phyloP scores from a whole-genome alignment of 768 basidiomycete species.

The Gelatoporia subvermispora region DNA sequence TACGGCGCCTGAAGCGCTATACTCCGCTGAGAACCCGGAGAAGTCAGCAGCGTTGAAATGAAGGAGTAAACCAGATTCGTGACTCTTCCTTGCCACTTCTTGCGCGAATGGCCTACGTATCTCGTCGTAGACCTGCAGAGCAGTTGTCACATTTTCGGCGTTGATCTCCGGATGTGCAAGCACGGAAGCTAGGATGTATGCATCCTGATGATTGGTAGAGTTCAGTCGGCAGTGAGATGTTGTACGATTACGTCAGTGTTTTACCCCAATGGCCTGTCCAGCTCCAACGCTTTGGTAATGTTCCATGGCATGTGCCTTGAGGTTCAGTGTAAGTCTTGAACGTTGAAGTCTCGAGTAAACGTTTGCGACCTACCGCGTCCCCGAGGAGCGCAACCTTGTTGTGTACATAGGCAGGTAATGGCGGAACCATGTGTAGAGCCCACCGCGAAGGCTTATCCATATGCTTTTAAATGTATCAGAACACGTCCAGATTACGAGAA shows the following conservation, averaged over 20 bases:
- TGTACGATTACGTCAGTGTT: background rate
- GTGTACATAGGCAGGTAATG: constrained; percentile 19
- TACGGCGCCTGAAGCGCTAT: constrained; percentile 2
- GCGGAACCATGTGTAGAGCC: constrained; percentile 16
- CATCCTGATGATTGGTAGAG: constrained; percentile 19
- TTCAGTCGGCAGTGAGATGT: background rate
- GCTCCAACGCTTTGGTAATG: constrained; percentile 46
- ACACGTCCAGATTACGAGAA: background rate
- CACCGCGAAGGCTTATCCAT: constrained; percentile 14
- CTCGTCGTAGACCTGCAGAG: constrained; percentile 28
- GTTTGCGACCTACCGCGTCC: constrained; percentile 21
- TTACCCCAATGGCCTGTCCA: constrained; percentile 45
- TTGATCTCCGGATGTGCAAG: constrained; percentile 21
- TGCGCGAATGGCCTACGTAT: constrained; percentile 28
- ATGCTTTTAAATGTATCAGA: constrained; percentile 1
- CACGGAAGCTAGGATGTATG: constrained; percentile 25
- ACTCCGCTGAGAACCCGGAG: constrained; percentile 3
- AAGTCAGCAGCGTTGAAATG: constrained; percentile 10
- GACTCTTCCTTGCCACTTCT: constrained; percentile 14
- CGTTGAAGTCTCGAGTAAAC: too few relatives aligned
- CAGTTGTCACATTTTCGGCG: constrained; percentile 18
- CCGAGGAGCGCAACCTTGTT: constrained; percentile 23
- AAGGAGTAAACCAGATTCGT: constrained; percentile 21
- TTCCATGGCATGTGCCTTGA: constrained; percentile 42
- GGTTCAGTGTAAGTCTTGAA: background rate